These are phyloP conservation scores for Kwoniella mangroviensis DNA, from an alignment of 768 basidiomycete species.

Conservation along the genomic window DNA sequence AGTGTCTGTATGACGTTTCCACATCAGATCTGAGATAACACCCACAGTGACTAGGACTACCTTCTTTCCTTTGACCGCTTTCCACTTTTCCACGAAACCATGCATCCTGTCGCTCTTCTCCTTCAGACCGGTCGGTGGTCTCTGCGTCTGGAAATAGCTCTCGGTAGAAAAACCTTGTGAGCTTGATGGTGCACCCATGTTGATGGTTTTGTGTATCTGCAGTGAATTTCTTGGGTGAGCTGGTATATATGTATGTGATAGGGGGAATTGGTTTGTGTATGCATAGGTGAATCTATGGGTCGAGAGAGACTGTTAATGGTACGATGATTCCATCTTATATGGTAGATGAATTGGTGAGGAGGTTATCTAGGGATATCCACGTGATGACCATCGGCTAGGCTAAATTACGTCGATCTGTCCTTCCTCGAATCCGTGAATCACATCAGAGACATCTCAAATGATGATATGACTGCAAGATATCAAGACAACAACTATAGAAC, in stretches of 20 bases:
- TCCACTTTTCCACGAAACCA: constrained; percentile 73
- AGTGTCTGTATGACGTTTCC: not conserved
- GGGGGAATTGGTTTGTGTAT: not conserved
- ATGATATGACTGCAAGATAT: not conserved
- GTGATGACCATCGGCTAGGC: not conserved
- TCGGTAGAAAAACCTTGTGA: constrained; percentile 73
- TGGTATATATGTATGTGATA: not conserved
- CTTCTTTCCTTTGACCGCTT: constrained; percentile 64
- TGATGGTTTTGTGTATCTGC: not conserved
- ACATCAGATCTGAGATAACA: too few species aligned
- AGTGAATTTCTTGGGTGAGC: not conserved
- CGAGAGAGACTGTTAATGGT: not conserved
- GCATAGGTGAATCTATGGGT: too few species aligned
- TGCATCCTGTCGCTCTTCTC: constrained; percentile 69
- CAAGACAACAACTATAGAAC: not conserved
- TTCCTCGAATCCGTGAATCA: not conserved
- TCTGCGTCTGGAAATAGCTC: constrained; percentile 86
- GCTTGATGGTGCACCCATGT: constrained; percentile 3
- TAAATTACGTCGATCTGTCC: not conserved
- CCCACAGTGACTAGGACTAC: constrained; percentile 94
- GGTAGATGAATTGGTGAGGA: not conserved
- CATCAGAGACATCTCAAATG: too few species aligned
- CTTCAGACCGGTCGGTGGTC: constrained; percentile 73
- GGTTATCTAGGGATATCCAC: not conserved
- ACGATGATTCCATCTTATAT: not conserved